Base-by-base conservation (phyloP, 352 stramenopile genomes). In the Aphanomyces invadans region DNA sequence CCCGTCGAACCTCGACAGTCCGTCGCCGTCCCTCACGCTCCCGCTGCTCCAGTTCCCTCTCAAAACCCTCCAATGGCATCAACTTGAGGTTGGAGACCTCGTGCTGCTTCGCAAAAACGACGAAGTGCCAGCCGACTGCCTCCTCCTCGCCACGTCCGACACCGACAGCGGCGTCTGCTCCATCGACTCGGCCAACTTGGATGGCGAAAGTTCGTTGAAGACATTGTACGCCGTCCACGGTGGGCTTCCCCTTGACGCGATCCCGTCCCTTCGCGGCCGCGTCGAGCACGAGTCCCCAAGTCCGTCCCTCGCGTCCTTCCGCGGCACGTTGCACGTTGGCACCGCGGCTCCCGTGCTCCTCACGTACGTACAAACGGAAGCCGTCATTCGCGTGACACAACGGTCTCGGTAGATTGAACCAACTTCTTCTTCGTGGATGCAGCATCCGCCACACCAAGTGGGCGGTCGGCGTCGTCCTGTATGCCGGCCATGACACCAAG, bases 391-490 rank as follows among this genome's bases (percentile, higher is more conserved):
- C 12, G n/a, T n/a, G n/a, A n/a, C n/a, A n/a, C n/a, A n/a, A n/a
- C n/a, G n/a, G n/a, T n/a, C n/a, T n/a, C n/a, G n/a, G n/a, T 60
- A 60, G 51, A 4, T 45, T 60, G 45, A 88, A 87, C 57, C 81
- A 90, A 59, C 76, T 93, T 0, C 55, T 92, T 38, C 46, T 90
- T 15, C 83, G 85, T 11, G 85, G 85, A 3, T 90, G 87, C 76
- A 90, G 82, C 52, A 62, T 93, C 1, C 88, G 80, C 70, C 90
- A 93, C 53, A 92, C 85, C 21, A 90, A 90, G 60, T 94, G 83
- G 83, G 74, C 73, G 23, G 70, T 90, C 10, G 85, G 81, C 0
- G 79, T 92, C 21, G 76, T 90, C 7, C 81, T 94, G 4, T 80
- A 83, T 0, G 81, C 81, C 0, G 85, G 85, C 2, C 89, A 86